A percentile compares a stretch with the other conserved stretches of the same genome.
phyloP scores from a whole-genome alignment of 352 stramenopile species.

The Pythium brachiatum region DNA sequence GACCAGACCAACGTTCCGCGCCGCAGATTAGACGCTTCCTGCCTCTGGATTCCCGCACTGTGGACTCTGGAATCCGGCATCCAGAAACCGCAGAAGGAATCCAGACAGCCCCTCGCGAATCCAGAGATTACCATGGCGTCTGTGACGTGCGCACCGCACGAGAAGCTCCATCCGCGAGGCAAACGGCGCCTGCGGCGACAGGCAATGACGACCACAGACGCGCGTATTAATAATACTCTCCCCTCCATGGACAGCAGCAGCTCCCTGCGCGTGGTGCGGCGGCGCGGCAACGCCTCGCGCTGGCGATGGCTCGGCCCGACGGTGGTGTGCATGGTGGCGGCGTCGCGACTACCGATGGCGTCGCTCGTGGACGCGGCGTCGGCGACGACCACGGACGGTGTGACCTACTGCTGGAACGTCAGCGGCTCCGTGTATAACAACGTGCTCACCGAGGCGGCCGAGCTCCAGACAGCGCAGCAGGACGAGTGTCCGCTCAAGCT shows the following conservation, averaged over 20 bases:
- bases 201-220: neutral
- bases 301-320: constrained; percentile 9
- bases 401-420: constrained; percentile 33
- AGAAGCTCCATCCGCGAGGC: neutral
- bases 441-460: constrained; percentile 9
- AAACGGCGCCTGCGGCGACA: neutral
- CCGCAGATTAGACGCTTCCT: neutral
- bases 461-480: constrained; percentile 2
- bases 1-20: constrained; percentile 1
- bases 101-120: neutral
- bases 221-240: neutral
- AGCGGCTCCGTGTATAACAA: constrained; percentile 22
- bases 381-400: constrained; percentile 8
- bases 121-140: neutral
- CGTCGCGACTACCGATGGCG: neutral
- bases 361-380: constrained; percentile 1
- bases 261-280: neutral
- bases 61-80: neutral
- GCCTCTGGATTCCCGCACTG: neutral
- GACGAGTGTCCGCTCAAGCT: constrained; percentile 53
- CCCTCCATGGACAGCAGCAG: neutral
- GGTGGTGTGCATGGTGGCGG: constrained; percentile 2
- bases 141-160: neutral
- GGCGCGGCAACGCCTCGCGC: neutral
- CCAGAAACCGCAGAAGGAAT: neutral